Base-by-base conservation (phyloP, 148 eudicot species). In the Nepenthes mirabilis region DNA sequence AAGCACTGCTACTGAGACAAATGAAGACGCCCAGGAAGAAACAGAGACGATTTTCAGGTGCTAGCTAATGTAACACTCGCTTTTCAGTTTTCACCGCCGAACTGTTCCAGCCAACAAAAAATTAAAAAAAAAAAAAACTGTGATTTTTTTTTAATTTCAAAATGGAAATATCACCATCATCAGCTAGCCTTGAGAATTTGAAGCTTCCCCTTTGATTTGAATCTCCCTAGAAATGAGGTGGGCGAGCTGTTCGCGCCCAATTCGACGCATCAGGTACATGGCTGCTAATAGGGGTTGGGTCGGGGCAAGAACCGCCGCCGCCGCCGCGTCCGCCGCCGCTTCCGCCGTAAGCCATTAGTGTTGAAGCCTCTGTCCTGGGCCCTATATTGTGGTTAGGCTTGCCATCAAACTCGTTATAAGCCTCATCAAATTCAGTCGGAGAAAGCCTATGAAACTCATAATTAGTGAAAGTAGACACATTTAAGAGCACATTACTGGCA, bases 361-460 rank as follows among this genome's bases (percentile, higher is more conserved):
- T 49, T 37, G 36, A 13, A 14, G 11, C 47, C 47, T 36, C 61
- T 40, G 47, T 40, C 14, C 10, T 34, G 5, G 10, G 14, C 9
- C 33, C 32, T 40, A 51, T 36, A 8, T 6, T 47, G 14, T 33
- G 11, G 33, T 54, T 51, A 5, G 34, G 33, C 45, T 51, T 47
- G 43, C 48, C 34, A 0, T 11, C 65, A 6, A n/a, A 12, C 0
- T 37, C 49, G 1, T 37, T 52, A 5, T 52, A 48, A 2, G 9
- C 57, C 14, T 62, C 57, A 10, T 37, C 65, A 14, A 52, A 37
- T 36, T 40, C 66, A 14, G 34, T 58, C 14, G 52, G 43, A 13
- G 10, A 50, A 1, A 70, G 7, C 63, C 56, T 59, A 36, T 67
- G 75, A 37, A 23, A 63, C 40, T 64, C 59, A 11, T 57, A 68